Percentiles rank a stretch among this genome's conserved stretches.
These are phyloP conservation scores for Microcyclosporella mali DNA, from an alignment of 2,329 filamentous ascomycete genomes.

Conservation along the genomic window DNA sequence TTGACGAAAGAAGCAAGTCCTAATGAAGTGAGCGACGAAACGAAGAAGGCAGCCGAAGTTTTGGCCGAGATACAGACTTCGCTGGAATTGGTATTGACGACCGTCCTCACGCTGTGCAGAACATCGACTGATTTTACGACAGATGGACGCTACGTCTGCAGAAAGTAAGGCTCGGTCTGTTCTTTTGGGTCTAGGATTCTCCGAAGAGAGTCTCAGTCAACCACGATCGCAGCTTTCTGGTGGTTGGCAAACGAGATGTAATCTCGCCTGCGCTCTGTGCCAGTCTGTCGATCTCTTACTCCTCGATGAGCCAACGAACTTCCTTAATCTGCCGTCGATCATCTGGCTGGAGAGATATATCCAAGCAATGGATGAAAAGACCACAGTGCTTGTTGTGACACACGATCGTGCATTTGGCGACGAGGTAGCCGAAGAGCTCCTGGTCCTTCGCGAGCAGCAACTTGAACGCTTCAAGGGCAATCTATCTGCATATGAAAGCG, in stretches of 20 bases:
- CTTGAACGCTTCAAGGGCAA: constrained; percentile 71
- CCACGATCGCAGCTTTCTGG: constrained; percentile 64
- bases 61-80: constrained; percentile 63
- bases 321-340: constrained; percentile 73
- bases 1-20: constrained; percentile 47
- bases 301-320: constrained; percentile 83
- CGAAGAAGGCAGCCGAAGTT: constrained; percentile 62
- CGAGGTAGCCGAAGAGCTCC: constrained; percentile 65
- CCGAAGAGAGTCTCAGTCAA: constrained; percentile 53
- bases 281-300: constrained; percentile 72
- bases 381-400: constrained; percentile 70
- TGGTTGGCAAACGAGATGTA: constrained; percentile 45
- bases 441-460: constrained; percentile 66
- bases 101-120: constrained; percentile 4
- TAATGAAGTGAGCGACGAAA: constrained; percentile 56
- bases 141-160: constrained; percentile 20
- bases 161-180: constrained; percentile 62
- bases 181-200: constrained; percentile 66
- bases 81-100: constrained; percentile 52
- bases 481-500: constrained; percentile 65
- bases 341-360: constrained; percentile 78
- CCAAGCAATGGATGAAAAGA: constrained; percentile 46
- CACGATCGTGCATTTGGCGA: constrained; percentile 80
- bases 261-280: constrained; percentile 52
- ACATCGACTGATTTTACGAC: neutral